Base-by-base conservation (phyloP, 1,284 basidiomycete genomes). In the Puccinia coronata region DNA sequence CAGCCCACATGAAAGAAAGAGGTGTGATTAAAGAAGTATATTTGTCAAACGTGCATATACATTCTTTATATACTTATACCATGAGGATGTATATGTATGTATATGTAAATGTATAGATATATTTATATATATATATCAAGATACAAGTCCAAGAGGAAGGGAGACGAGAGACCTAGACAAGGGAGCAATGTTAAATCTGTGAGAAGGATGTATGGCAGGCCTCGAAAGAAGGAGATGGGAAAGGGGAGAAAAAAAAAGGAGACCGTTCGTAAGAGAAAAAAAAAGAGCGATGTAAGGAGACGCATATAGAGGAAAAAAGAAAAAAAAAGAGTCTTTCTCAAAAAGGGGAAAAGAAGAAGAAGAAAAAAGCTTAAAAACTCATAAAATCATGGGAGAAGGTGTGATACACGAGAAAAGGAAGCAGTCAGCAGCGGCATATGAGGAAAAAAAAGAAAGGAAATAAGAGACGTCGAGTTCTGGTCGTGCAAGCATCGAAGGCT, bases 401-500 rank as follows among this genome's bases (percentile, higher is more conserved):
- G 59, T 63, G 59, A 39, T 39, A 39, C 31, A 63, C 18, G 59
- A n/a, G 49, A 25, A 25, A 70, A 28, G 43, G 43, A 57, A 49
- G 49, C 25, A 20, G 31, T 55, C 34, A 23, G 23, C 14, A 73
- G n/a, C n/a, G n/a, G n/a, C n/a, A n/a, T n/a, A n/a, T n/a, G n/a
- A n/a, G n/a, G n/a, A 73, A 73, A 57, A 53, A 36, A 73, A 39
- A 23, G 51, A 55, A 73, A 4, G 34, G 49, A 31, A 72, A 72
- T n/a, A 53, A 72, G 9, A 49, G 28, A 51, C 14, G 39, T 16
- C 9, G 43, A 47, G 6, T 16, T 47, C 16, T 16, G 39, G 31
- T 20, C n/a, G n/a, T 41, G 25, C n/a, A 67, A 39, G 43, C 2
- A 67, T 39, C 36, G 6, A 6, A 34, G 34, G 51, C 31, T 49